Evolutionary conservation across 1,139 yeast genomes (phyloP), one percentile per base, ranked within the genome.

Genomic region (Hyphopichia burtonii): DNA sequence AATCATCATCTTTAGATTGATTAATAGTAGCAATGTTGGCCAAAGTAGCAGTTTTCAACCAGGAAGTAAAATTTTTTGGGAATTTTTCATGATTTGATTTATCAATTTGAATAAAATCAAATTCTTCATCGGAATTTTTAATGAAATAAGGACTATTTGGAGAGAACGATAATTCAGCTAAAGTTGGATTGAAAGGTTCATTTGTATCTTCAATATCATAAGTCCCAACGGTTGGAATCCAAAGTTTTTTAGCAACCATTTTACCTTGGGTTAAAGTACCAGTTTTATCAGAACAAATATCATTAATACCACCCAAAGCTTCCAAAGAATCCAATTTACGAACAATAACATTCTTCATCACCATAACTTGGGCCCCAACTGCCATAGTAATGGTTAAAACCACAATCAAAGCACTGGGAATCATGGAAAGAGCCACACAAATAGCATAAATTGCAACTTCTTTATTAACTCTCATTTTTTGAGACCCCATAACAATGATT

Each of bases 341-440:
- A 31, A 76, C 75, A 49, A 76, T 63, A 19, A 76, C 75, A 46
- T 71, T 59, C 47, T 68, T 66, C 34, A 63, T 55, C 32, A 65
- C 72, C 81, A 76, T 75, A 10, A 64, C 71, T 42, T 63, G 67
- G 15, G 81, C 80, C 25, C 78, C 75, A 31, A 76, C 71, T 3
- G 77, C 66, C 63, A 77, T 61, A 31, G 78, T 73, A 36, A 76
- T 68, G 33, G 82, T 76, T 43, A 78, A 66, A 17, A 79, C 82
- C 40, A 78, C 75, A 39, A 81, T 79, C 49, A 78, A 62, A 25
- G 82, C 78, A 33, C 78, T 78, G 3, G 82, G 83, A 47, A 78
- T 74, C 65, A 76, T 76, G 3, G 81, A 71, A 38, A 78, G 74
- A 0, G 78, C 74, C 41, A 76, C 72, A 44, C 65, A 76, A 51